A percentile compares a stretch with the other conserved stretches of the same genome.
These are phyloP conservation scores for Leishmania major DNA, from an alignment of 208 protist species.

Conservation along the genomic window DNA sequence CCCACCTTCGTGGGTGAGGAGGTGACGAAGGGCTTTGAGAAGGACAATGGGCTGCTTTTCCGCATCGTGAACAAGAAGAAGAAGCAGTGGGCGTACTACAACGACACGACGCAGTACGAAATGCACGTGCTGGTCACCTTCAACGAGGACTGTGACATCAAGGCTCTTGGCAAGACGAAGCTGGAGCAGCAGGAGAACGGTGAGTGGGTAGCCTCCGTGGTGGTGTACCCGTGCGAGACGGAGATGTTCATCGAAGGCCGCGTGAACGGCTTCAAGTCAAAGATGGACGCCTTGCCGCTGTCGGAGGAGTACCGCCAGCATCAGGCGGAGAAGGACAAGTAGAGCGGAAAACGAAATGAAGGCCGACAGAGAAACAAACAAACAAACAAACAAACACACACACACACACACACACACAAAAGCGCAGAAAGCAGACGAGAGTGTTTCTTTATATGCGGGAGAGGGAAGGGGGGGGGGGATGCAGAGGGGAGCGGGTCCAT, in stretches of 20 bases:
- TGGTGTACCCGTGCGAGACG: slow-evolving; percentile 77
- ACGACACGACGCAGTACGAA: slow-evolving; percentile 85
- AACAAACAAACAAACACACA: too few species aligned
- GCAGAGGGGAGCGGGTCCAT: not conserved
- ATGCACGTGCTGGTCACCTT: slow-evolving; percentile 84
- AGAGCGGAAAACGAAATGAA: not conserved
- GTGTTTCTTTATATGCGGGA: not conserved
- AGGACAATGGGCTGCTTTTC: slow-evolving; percentile 85
- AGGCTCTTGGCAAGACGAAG: slow-evolving; percentile 70
- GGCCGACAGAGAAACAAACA: too few species aligned
- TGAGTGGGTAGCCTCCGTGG: slow-evolving; percentile 58
- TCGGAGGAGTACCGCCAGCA: slow-evolving; percentile 58
- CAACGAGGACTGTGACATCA: slow-evolving; percentile 76
- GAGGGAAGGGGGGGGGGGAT: not conserved
- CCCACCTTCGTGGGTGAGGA: slow-evolving; percentile 76
- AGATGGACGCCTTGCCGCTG: slow-evolving; percentile 76
- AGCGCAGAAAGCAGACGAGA: too few species aligned
- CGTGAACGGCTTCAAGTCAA: slow-evolving; percentile 80
- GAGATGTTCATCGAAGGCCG: slow-evolving; percentile 84
- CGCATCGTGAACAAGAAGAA: slow-evolving; percentile 83
- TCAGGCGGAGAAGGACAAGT: slow-evolving; percentile 39
- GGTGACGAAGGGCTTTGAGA: slow-evolving; percentile 71
- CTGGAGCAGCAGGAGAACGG: slow-evolving; percentile 62
- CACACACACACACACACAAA: too few species aligned
- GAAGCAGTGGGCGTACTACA: slow-evolving; percentile 89